phyloP scores from a whole-genome alignment of 345 rosid genomes.

The Pelargonium nanum region DNA sequence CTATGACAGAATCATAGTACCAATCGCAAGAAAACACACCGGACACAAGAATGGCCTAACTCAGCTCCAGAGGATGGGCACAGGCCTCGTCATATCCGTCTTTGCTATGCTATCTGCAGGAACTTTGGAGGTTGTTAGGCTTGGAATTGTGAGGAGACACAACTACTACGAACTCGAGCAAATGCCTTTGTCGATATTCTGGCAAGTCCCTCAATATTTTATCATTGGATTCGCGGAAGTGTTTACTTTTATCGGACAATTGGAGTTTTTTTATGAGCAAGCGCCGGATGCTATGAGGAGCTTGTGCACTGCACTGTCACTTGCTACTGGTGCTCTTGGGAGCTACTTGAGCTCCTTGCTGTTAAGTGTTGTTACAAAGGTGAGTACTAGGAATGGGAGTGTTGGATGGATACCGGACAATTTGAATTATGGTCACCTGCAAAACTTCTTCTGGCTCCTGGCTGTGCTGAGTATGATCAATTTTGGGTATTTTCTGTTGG shows the following conservation, averaged over 20 bases:
- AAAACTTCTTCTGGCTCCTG: slow-evolving; percentile 35
- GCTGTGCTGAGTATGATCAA: slow-evolving; percentile 24
- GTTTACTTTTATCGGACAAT: slow-evolving; percentile 34
- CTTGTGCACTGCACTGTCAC: slow-evolving; percentile 30
- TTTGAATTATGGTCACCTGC: slow-evolving; percentile 29
- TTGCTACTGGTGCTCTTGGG: slow-evolving; percentile 22
- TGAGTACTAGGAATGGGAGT: slow-evolving; percentile 21
- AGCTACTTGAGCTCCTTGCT: slow-evolving; percentile 31
- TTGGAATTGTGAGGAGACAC: slow-evolving; percentile 19
- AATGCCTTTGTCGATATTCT: slow-evolving; percentile 31
- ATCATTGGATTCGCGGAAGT: slow-evolving; percentile 42
- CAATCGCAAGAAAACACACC: slow-evolving; percentile 21
- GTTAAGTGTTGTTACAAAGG: slow-evolving; percentile 17
- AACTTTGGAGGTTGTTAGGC: slow-evolving; percentile 19
- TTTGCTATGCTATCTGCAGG: slow-evolving; percentile 30
- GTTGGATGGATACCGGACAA: slow-evolving; percentile 33
- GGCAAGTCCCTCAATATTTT: slow-evolving; percentile 47
- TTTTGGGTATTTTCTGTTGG: slow-evolving; percentile 18
- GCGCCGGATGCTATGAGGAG: slow-evolving; percentile 52
- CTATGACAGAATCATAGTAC: slow-evolving; percentile 26
- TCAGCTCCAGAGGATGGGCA: slow-evolving; percentile 36
- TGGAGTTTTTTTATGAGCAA: slow-evolving; percentile 45
- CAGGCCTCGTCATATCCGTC: slow-evolving; percentile 30
- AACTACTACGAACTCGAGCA: slow-evolving; percentile 13
- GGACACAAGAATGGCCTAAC: slow-evolving; percentile 22